These are phyloP conservation scores for Solanum rostratum DNA, from an alignment of 257 asterid genomes.

Conservation along the genomic window DNA sequence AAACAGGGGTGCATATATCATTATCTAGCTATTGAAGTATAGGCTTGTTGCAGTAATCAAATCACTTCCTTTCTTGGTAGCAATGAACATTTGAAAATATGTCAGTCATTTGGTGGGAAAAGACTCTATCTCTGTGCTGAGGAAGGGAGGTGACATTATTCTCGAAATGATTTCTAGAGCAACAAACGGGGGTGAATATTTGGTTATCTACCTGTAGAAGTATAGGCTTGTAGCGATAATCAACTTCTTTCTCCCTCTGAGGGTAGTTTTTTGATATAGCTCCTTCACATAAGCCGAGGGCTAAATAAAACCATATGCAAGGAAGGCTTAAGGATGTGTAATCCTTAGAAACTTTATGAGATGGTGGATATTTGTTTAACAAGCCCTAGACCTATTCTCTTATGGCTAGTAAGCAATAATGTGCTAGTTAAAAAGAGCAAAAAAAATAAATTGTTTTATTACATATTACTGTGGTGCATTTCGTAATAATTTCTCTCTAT, in stretches of 20 bases:
- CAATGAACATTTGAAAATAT: not conserved
- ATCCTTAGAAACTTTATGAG: not conserved
- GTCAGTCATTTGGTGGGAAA: not conserved
- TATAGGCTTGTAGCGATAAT: not conserved
- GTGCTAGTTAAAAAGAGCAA: not conserved
- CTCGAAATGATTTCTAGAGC: not conserved
- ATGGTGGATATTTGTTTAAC: not conserved
- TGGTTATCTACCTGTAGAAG: not conserved
- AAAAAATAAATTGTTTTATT: no score
- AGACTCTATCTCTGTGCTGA: not conserved
- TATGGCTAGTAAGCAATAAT: not conserved
- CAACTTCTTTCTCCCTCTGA: not conserved
- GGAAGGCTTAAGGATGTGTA: not conserved
- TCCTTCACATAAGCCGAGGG: not conserved
- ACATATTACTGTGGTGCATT: not conserved
- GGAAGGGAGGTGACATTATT: not conserved
- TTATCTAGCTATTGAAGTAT: not conserved
- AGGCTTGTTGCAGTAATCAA: not conserved
- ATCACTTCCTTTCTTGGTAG: not conserved
- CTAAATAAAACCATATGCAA: not conserved
- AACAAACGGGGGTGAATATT: not conserved
- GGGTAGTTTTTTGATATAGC: not conserved
- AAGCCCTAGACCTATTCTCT: not conserved
- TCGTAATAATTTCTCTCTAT: not conserved
- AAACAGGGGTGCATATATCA: not conserved